Base-by-base conservation (phyloP, 768 basidiomycete genomes). In the Leccinum longicurvipes region DNA sequence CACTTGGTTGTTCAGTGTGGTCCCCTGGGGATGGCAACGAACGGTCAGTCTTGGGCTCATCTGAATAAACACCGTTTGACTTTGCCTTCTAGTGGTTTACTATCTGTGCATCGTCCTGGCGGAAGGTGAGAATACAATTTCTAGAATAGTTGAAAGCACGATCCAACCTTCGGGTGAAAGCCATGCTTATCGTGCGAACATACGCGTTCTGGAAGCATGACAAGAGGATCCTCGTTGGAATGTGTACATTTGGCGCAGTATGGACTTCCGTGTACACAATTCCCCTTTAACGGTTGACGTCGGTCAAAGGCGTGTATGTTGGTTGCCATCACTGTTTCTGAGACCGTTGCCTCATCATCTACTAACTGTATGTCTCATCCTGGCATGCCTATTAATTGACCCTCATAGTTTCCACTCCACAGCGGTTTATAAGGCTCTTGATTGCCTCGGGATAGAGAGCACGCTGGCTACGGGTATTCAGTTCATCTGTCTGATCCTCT, bases 111-210 rank as follows among this genome's bases (percentile, higher is more conserved):
- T 50, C 6, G 7, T 60, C n/a, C 47, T 63, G 14, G 53, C 62
- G 8, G 62, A 63, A 57, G 61, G 62, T 63, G 45, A 53, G 58
- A 29, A 45, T 25, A 29, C 14, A 12, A 15, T 51, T 11, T 19
- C 21, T 29, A n/a, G 28, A 4, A 21, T 45, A 39, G 9, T 17
- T 21, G 19, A 24, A 46, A 42, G n/a, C 19, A 21, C 39, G 34
- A 29, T 46, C 19, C 12, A 53, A 23, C 21, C n/a, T 12, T 21
- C 15, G 19, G 17, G 11, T 12, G 6, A 36, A 24, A 64, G 63
- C 19, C 1, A 64, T 64, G 54, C 57, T 64, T 36, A 48, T 62
- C 10, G 55, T 65, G 21, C 60, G 63, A 27, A 64, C 63, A 34
- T 65, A 61, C 10, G 57, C 45, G 1, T 57, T 64, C 50, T 64